Evolutionary conservation across 495 filamentous ascomycete species (phyloP).

Genomic region (Hypoxylon lenormandii): DNA sequence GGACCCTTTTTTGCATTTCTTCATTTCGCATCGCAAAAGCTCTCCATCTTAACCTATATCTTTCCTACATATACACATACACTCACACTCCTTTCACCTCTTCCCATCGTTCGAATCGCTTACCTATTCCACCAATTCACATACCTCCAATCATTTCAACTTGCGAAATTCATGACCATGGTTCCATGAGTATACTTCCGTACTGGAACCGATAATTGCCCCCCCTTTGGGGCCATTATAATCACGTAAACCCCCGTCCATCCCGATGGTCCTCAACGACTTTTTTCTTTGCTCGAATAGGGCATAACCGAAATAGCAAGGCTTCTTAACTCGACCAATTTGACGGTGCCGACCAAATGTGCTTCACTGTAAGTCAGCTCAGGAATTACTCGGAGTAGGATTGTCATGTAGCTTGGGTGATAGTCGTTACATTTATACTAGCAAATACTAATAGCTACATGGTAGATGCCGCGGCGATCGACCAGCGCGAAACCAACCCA

Average conservation of each 20-base stretch:
- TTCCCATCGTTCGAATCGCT: conserved; percentile 7
- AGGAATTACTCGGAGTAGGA: conserved; percentile 2
- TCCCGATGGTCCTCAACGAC: conserved; percentile 31
- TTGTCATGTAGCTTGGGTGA: not conserved
- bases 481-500: conserved; percentile 25
- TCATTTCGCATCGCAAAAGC: conserved; percentile 38
- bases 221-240: conserved; percentile 2
- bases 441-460: conserved; percentile 13
- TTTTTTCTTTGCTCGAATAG: conserved; percentile 21
- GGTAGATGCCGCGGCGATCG: conserved; percentile 39
- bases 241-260: conserved; percentile 11
- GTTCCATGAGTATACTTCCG: conserved; percentile 5
- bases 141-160: not conserved
- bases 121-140: not conserved
- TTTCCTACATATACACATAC: not conserved
- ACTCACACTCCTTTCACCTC: not conserved
- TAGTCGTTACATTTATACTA: not conserved
- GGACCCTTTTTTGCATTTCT: conserved; percentile 33
- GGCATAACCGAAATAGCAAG: conserved; percentile 18
- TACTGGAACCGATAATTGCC: conserved; percentile 14
- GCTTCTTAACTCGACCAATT: not conserved
- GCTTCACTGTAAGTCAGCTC: conserved; percentile 32
- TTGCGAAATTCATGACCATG: conserved; percentile 6
- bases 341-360: conserved; percentile 19
- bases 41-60: conserved; percentile 10